Base-by-base conservation (phyloP, 768 basidiomycete species). In the Lyophyllum shimeji region DNA sequence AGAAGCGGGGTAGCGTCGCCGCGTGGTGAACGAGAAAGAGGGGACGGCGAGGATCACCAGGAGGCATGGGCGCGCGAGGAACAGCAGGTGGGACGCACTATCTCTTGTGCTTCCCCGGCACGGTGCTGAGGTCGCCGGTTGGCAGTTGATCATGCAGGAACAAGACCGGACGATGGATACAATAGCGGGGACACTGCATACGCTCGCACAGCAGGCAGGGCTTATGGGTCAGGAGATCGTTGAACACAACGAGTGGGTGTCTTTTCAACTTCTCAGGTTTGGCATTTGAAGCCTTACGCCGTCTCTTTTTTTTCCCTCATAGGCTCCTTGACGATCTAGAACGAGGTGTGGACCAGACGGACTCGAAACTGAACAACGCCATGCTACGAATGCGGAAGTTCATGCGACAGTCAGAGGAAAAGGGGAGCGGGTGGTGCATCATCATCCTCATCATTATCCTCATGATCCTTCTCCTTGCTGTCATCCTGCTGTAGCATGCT, bases 191-290 rank as follows among this genome's bases (percentile, higher is more conserved):
- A 95, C 95, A 1, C 71, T 99, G 51, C 84, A 68, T 54, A 95
- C 89, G 0, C 75, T 99, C 7, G 87, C 88, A 0, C 87, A 91
- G 60, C 97, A 98, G 72, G 97, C 97, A 0, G 90, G 89, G 11
- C 75, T 98, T 29, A 99, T 99, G 85, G 96, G 96, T 0, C 85
- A 84, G 55, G 97, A 99, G 67, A 91, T 98, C 48, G 76, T 69
- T 8, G 93, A 95, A 67, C 97, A 99, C 64, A 91, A 89, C 62
- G 92, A 93, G 96, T 96, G 59, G 59, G 69, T 70, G 25, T 4
- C 25, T 21, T 18, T 44, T 50, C 37, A 24, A 21, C 40, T 27
- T 12, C 46, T 31, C 11, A 7, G 17, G 3, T 1, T 25, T 46
- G 20, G 8, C 18, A 13, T 17, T 31, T 21, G 12, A 37, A 33